Conservation (phyloP, 352 stramenopile genomes). For the Pythium utonaiense region DNA sequence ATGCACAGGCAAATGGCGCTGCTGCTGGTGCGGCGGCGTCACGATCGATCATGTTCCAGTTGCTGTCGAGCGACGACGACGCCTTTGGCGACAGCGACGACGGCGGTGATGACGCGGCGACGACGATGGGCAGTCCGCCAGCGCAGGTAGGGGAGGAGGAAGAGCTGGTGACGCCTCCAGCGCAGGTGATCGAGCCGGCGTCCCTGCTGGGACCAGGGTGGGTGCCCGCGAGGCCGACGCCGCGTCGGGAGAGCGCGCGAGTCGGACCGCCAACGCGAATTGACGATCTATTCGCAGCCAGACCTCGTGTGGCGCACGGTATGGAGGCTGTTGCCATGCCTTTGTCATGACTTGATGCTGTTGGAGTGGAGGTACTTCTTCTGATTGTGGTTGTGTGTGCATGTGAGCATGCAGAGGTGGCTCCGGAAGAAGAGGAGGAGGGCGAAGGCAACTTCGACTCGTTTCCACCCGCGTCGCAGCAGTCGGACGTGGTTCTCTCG, state of each 20-base stretch:
- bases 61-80: slow-evolving; percentile 20
- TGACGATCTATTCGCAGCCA: slow-evolving; percentile 4
- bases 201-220: background rate
- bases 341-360: no score
- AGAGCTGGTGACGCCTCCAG: background rate
- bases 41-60: slow-evolving; percentile 11
- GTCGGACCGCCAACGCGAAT: slow-evolving; percentile 2
- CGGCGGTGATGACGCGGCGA: slow-evolving; percentile 36
- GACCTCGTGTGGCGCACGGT: no score
- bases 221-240: background rate
- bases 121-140: slow-evolving; percentile 36
- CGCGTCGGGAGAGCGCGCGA: background rate
- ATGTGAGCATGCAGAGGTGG: slow-evolving; percentile 4
- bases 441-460: background rate
- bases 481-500: slow-evolving; percentile 44
- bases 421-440: background rate
- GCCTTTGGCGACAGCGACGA: background rate
- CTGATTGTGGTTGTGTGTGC: slow-evolving; percentile 37
- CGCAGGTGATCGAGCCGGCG: background rate
- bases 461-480: background rate
- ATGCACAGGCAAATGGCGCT: slow-evolving; percentile 12
- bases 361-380: background rate
- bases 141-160: background rate
- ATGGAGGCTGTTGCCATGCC: no score
- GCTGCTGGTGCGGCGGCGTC: background rate